phyloP scores from a whole-genome alignment of 83 land plant species.

The Isoetes engelmannii region DNA sequence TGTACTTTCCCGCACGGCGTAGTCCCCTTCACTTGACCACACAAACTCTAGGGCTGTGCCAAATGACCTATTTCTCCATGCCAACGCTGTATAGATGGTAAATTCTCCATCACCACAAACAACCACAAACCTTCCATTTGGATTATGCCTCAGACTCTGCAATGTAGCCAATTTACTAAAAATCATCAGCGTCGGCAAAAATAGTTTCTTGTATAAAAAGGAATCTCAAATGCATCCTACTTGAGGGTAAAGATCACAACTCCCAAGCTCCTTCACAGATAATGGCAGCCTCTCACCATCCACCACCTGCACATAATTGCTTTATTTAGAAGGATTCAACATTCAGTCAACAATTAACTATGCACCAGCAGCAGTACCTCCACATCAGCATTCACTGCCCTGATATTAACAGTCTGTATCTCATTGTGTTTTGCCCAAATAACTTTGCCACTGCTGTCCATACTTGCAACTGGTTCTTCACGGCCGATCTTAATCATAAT shows the following conservation, averaged over 20 bases:
- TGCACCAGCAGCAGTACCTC: constrained; percentile 37
- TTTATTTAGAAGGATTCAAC: neutral
- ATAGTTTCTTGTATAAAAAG: neutral
- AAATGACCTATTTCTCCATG: constrained; percentile 98
- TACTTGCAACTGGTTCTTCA: constrained; percentile 85
- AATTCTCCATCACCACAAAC: constrained; percentile 99
- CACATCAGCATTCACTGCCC: constrained; percentile 60
- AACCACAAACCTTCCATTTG: constrained; percentile 98
- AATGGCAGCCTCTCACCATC: constrained; percentile 90
- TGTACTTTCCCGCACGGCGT: constrained; percentile 96
- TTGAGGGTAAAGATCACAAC: constrained; percentile 98
- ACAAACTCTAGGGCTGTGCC: constrained; percentile 95
- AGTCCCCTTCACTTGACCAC: constrained; percentile 97
- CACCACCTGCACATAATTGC: constrained; percentile 37
- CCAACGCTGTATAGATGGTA: constrained; percentile 90
- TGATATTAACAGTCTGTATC: constrained; percentile 82
- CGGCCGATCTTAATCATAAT: constrained; percentile 91
- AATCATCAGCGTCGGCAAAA: neutral
- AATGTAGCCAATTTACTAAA: neutral
- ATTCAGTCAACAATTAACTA: constrained; percentile 8
- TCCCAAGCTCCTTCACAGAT: constrained; percentile 88
- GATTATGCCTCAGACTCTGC: constrained; percentile 95
- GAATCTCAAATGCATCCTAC: constrained; percentile 23
- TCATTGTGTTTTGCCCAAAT: constrained; percentile 98
- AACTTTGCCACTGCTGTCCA: constrained; percentile 85